Conservation (phyloP, 2,329 filamentous ascomycete species). For the Fusarium domesticum region DNA sequence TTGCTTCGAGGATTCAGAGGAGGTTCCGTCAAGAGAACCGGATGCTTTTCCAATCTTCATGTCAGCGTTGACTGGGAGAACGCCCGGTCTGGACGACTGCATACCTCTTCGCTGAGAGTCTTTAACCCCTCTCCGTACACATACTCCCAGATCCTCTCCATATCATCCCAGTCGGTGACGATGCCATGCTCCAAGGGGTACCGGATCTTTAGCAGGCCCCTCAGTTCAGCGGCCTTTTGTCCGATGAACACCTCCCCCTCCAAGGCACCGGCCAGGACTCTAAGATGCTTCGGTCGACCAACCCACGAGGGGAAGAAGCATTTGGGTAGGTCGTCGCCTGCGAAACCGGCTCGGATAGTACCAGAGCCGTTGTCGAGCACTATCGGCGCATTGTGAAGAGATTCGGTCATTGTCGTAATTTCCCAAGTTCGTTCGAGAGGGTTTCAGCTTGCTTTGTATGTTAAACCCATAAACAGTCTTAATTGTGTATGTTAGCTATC, state of each 20-base stretch:
- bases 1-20: conserved; percentile 94
- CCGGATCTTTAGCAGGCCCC: conserved; percentile 89
- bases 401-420: conserved; percentile 49
- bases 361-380: conserved; percentile 99
- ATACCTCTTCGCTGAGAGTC: conserved; percentile 91
- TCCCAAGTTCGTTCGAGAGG: background rate
- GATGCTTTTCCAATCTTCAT: conserved; percentile 60
- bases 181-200: conserved; percentile 97
- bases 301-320: conserved; percentile 98
- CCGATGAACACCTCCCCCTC: conserved; percentile 98
- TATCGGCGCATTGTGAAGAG: conserved; percentile 93
- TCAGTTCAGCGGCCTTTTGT: conserved; percentile 79
- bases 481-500: conserved; percentile 17
- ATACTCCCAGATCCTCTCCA: conserved; percentile 99
- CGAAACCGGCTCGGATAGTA: conserved; percentile 95
- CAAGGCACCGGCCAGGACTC: conserved; percentile 91
- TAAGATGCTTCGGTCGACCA: conserved; percentile 88
- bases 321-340: conserved; percentile 91
- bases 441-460: conserved; percentile 7
- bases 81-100: conserved; percentile 4
- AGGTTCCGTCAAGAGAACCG: conserved; percentile 92
- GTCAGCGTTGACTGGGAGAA: conserved; percentile 16
- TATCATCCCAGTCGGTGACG: conserved; percentile 99
- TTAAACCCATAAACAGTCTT: conserved; percentile 17
- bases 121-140: conserved; percentile 96